Percentiles rank a stretch among this genome's conserved stretches.
phyloP scores from a whole-genome alignment of 2,329 filamentous ascomycete species.

The Periconia macrospinosa region DNA sequence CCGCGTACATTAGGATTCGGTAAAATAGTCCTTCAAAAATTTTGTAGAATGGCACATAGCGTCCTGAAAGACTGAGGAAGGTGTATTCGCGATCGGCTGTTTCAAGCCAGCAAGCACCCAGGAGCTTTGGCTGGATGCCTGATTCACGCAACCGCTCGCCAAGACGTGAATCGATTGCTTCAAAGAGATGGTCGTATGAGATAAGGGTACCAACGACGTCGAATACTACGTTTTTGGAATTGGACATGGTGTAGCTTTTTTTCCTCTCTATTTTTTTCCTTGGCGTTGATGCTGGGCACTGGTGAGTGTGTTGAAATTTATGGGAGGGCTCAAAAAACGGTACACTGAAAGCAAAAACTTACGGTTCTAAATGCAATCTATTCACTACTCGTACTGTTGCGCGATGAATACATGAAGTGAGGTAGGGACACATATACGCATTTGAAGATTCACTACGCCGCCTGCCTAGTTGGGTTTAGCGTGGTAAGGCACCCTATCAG shows the following conservation, averaged over 20 bases:
- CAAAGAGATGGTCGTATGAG: conserved; percentile 49
- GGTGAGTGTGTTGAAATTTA: no score
- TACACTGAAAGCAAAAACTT: no score
- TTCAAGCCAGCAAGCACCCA: conserved; percentile 54
- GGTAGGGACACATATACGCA: no score
- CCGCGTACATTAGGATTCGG: conserved; percentile 50
- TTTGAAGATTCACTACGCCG: no score
- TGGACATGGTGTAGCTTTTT: not conserved
- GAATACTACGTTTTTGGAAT: conserved; percentile 19
- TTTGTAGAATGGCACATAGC: conserved; percentile 48
- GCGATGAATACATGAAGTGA: no score
- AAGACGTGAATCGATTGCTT: conserved; percentile 46
- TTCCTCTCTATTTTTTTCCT: no score
- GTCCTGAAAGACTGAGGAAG: conserved; percentile 50
- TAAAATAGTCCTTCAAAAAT: conserved; percentile 53
- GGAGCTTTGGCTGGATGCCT: conserved; percentile 46
- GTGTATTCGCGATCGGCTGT: conserved; percentile 55
- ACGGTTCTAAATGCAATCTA: no score
- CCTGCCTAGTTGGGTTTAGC: no score
- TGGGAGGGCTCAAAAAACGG: no score
- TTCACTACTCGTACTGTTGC: no score
- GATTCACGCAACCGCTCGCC: conserved; percentile 45
- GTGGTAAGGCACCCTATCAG: no score
- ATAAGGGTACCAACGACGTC: conserved; percentile 57
- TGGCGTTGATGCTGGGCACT: no score